These are phyloP conservation scores for Pseudotsuga menziesii DNA, from an alignment of 75 land plant genomes.

Conservation along the genomic window DNA sequence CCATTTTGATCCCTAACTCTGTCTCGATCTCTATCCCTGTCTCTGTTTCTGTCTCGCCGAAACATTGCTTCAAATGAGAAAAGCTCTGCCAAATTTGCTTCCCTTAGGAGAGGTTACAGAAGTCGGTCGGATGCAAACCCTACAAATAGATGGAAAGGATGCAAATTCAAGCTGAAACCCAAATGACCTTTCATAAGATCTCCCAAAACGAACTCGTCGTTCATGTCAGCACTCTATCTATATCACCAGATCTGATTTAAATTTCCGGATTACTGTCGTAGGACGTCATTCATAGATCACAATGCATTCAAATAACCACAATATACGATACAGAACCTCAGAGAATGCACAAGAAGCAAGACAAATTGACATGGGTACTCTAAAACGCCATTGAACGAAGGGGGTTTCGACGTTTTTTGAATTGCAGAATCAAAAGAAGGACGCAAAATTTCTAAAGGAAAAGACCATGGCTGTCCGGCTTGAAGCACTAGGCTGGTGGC, in stretches of 20 bases:
- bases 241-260: background rate
- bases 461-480: background rate
- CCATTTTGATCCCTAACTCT: constrained; percentile 22
- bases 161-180: background rate
- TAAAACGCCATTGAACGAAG: background rate
- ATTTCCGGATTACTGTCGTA: background rate
- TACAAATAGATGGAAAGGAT: background rate
- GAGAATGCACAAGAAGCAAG: too few species aligned
- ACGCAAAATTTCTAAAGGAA: background rate
- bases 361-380: background rate
- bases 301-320: background rate
- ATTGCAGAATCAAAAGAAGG: background rate
- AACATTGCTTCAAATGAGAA: constrained; percentile 25
- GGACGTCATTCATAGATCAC: background rate
- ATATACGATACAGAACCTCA: background rate
- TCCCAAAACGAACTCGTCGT: background rate
- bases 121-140: background rate
- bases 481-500: background rate
- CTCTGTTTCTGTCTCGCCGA: constrained; percentile 54
- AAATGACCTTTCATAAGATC: background rate
- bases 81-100: background rate
- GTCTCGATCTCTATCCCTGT: constrained; percentile 44
- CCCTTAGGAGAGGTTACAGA: background rate
- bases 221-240: background rate
- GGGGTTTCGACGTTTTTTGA: background rate